A percentile compares a stretch with the other conserved stretches of the same genome.
Evolutionary conservation across 192 early-diverging fungal genomes (phyloP).

Genomic region (Coemansia sp.): DNA sequence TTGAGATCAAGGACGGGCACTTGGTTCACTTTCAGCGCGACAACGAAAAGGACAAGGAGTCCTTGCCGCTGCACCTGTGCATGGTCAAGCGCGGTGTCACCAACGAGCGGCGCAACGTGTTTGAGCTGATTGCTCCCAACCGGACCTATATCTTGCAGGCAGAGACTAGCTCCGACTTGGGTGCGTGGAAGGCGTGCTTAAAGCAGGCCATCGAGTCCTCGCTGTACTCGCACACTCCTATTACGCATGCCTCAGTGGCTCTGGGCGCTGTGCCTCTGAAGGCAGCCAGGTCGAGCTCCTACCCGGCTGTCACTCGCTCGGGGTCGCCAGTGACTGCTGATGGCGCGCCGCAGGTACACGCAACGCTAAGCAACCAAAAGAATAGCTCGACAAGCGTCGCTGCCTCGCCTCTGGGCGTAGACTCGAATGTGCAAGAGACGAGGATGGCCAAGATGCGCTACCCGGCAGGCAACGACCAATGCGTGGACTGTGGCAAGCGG

Average conservation of each 20-base stretch:
- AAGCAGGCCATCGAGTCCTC: constrained; percentile 46
- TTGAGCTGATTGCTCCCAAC: constrained; percentile 81
- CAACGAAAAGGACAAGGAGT: constrained; percentile 57
- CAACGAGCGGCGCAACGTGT: constrained; percentile 72
- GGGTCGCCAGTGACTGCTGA: constrained; percentile 4
- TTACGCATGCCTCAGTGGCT: not conserved
- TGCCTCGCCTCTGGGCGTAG: not conserved
- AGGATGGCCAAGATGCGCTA: constrained; percentile 27
- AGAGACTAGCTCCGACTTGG: constrained; percentile 65
- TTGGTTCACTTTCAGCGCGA: constrained; percentile 57
- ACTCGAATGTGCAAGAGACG: constrained; percentile 9
- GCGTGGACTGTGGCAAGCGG: constrained; percentile 58
- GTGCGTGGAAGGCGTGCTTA: constrained; percentile 71
- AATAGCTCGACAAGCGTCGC: not conserved
- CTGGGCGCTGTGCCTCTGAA: not conserved
- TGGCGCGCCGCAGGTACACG: constrained; percentile 5
- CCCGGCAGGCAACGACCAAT: constrained; percentile 47
- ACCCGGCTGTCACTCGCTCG: constrained; percentile 3
- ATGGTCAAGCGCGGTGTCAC: constrained; percentile 63
- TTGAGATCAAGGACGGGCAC: constrained; percentile 63
- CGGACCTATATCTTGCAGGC: constrained; percentile 74
- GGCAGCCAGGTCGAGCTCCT: constrained; percentile 10
- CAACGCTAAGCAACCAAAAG: constrained; percentile 11
- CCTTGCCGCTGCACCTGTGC: constrained; percentile 72
- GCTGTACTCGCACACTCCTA: constrained; percentile 34